These are phyloP conservation scores for Agrostemma githago DNA, from an alignment of 148 eudicot species.

Conservation along the genomic window DNA sequence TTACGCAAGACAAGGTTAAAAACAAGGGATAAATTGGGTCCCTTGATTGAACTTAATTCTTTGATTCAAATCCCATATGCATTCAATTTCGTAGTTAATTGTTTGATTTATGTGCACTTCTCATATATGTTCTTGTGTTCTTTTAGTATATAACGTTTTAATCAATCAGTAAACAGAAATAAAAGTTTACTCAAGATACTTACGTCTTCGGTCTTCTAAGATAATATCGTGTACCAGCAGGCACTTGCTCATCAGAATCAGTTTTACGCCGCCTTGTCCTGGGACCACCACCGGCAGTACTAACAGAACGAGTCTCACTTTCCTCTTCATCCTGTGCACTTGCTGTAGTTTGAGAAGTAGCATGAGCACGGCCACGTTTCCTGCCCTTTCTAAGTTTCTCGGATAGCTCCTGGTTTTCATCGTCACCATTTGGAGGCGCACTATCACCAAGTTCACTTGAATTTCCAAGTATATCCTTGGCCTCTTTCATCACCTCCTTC, in stretches of 20 bases:
- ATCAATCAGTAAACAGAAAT: not conserved
- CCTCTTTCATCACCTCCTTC: constrained; percentile 46
- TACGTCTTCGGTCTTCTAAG: constrained; percentile 72
- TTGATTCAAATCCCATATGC: too few relatives aligned
- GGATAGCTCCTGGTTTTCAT: constrained; percentile 43
- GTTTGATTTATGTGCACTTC: not conserved
- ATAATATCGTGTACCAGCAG: constrained; percentile 62
- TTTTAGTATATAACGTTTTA: too few relatives aligned
- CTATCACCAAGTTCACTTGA: constrained; percentile 32
- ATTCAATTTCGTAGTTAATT: not conserved
- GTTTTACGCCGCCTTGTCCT: constrained; percentile 60
- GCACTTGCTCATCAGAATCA: constrained; percentile 38
- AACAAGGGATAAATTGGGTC: too few relatives aligned
- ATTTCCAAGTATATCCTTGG: constrained; percentile 43
- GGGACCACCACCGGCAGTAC: constrained; percentile 48
- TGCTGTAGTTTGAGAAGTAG: constrained; percentile 44
- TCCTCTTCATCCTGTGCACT: constrained; percentile 45
- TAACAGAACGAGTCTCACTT: constrained; percentile 66
- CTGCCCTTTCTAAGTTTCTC: constrained; percentile 41
- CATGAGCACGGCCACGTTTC: constrained; percentile 47
- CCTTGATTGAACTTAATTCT: too few relatives aligned
- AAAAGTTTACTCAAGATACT: constrained; percentile 22
- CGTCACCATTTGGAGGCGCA: constrained; percentile 52
- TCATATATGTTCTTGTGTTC: not conserved
- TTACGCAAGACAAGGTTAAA: not conserved